A percentile compares a stretch with the other conserved stretches of the same genome.
Conservation (phyloP, 2,329 filamentous ascomycete species). For the Hypoxylon sp. region DNA sequence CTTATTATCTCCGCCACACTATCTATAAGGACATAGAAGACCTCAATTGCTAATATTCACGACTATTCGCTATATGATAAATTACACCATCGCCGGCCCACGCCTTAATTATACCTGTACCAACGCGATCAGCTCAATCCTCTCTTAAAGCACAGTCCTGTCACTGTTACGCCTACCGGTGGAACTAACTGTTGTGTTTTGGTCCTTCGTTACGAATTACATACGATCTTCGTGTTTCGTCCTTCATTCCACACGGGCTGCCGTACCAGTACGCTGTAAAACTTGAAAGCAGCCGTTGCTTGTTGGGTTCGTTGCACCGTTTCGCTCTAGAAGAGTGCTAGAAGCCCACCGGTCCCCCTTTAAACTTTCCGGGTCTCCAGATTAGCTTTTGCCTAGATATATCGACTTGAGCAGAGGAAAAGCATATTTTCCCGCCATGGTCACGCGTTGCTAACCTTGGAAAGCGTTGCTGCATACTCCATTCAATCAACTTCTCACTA, state of each 20-base stretch:
- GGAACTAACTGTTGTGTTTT: slow-evolving; percentile 40
- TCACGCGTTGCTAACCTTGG: slow-evolving; percentile 19
- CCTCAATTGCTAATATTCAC: slow-evolving; percentile 31
- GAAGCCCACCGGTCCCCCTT: slow-evolving; percentile 21
- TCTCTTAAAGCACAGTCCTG: slow-evolving; percentile 8
- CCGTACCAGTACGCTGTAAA: slow-evolving; percentile 40
- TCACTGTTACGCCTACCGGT: slow-evolving; percentile 37
- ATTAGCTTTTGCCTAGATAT: slow-evolving; percentile 31
- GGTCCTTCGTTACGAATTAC: slow-evolving; percentile 40
- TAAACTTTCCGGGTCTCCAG: slow-evolving; percentile 19
- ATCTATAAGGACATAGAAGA: slow-evolving; percentile 20
- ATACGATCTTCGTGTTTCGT: slow-evolving; percentile 37
- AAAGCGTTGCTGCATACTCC: slow-evolving; percentile 21
- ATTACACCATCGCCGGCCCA: slow-evolving; percentile 16
- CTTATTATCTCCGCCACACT: slow-evolving; percentile 7
- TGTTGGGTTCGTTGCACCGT: slow-evolving; percentile 40
- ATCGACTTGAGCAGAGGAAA: slow-evolving; percentile 28
- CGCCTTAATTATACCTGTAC: slow-evolving; percentile 23
- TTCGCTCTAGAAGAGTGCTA: slow-evolving; percentile 40
- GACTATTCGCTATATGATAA: slow-evolving; percentile 26
- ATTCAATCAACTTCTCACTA: slow-evolving; percentile 15
- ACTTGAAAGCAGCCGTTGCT: slow-evolving; percentile 32
- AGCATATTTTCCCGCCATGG: slow-evolving; percentile 30
- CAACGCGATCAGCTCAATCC: slow-evolving; percentile 19
- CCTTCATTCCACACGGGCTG: slow-evolving; percentile 41